These are phyloP conservation scores for Musa balbisiana DNA, from an alignment of 202 grass and related monocot species.

Conservation along the genomic window DNA sequence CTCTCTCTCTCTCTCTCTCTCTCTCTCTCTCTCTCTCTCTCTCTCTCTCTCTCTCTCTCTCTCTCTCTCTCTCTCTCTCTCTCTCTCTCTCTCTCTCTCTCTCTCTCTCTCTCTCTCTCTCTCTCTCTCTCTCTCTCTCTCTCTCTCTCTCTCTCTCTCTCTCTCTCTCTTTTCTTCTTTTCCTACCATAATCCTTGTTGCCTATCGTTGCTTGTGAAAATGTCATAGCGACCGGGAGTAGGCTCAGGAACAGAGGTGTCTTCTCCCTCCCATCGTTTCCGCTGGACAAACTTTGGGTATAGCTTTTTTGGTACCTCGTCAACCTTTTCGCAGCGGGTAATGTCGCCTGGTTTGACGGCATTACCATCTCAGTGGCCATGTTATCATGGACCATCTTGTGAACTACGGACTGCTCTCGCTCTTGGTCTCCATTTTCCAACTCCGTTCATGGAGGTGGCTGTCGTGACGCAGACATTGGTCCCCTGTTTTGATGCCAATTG, in stretches of 20 bases:
- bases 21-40: too few species aligned
- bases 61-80: too few species aligned
- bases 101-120: too few species aligned
- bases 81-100: too few species aligned
- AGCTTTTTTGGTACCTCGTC: neutral
- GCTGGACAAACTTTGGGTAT: neutral
- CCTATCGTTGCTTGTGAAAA: neutral
- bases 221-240: neutral
- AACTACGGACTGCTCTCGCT: neutral
- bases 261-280: constrained; percentile 1
- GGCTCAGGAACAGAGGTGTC: too few species aligned
- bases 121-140: too few species aligned
- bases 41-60: too few species aligned
- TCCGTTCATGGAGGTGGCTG: constrained; percentile 12
- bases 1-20: too few species aligned
- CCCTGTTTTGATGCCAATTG: constrained; percentile 11
- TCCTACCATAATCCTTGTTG: constrained; percentile 3
- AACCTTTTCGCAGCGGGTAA: too few species aligned
- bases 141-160: too few species aligned
- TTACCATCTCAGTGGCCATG: neutral
- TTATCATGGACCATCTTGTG: constrained; percentile 7
- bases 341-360: neutral
- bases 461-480: constrained; percentile 1
- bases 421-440: neutral
- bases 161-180: neutral